Evolutionary conservation across 805 yeast species (phyloP).

Genomic region (Kockiozyma suomiensis): DNA sequence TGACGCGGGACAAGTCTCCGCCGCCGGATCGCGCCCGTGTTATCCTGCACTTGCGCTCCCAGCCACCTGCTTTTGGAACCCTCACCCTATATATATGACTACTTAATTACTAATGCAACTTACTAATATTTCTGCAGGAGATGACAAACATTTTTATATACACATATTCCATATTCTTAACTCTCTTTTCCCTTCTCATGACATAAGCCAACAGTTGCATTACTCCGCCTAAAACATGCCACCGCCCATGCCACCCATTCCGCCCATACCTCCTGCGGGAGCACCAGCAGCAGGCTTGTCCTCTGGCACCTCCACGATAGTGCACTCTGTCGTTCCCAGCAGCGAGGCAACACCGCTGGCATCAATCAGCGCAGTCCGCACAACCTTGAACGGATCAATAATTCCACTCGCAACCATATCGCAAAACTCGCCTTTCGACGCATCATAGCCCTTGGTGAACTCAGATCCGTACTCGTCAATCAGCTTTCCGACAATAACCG

Average conservation of each 20-base stretch:
- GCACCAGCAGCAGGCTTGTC: slow-evolving; percentile 52
- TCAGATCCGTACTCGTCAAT: slow-evolving; percentile 58
- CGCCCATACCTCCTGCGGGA: slow-evolving; percentile 62
- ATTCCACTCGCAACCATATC: slow-evolving; percentile 97
- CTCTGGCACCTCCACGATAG: slow-evolving; percentile 90
- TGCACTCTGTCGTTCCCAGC: slow-evolving; percentile 97
- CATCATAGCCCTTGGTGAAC: slow-evolving; percentile 89
- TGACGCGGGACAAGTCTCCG: not conserved
- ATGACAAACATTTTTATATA: not conserved
- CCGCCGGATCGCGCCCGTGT: not conserved
- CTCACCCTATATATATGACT: not conserved
- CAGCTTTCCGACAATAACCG: slow-evolving; percentile 93
- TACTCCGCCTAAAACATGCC: slow-evolving; percentile 19
- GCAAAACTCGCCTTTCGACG: slow-evolving; percentile 88
- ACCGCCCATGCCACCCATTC: slow-evolving; percentile 53
- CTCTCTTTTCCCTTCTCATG: no score
- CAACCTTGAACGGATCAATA: slow-evolving; percentile 98
- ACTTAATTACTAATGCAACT: no score
- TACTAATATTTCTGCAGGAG: not conserved
- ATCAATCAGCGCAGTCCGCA: slow-evolving; percentile 91
- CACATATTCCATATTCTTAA: not conserved
- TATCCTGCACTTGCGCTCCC: slow-evolving; percentile 8
- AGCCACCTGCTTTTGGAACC: slow-evolving; percentile 11
- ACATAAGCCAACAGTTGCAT: no score
- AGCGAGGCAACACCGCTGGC: slow-evolving; percentile 97